Conservation (phyloP, 2,329 filamentous ascomycete genomes). For the Claviceps cyperi region DNA sequence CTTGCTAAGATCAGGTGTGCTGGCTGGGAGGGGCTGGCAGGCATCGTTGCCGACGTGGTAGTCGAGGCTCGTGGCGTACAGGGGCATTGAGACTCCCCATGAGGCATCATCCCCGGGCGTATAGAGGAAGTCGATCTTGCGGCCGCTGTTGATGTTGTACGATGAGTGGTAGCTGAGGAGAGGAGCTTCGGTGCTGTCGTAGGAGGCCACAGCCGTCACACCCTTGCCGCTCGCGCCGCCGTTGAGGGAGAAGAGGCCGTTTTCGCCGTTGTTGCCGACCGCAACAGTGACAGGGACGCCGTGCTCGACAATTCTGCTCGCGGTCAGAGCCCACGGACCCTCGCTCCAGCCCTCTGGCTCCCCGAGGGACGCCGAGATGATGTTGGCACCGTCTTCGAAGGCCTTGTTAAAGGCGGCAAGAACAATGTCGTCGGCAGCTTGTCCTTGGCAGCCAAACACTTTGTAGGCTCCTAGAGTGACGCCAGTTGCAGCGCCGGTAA, state of each 20-base stretch:
- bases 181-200: slow-evolving; percentile 25
- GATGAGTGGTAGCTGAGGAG: slow-evolving; percentile 21
- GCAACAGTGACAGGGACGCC: slow-evolving; percentile 27
- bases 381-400: slow-evolving; percentile 23
- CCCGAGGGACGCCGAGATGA: slow-evolving; percentile 12
- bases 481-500: slow-evolving; percentile 25
- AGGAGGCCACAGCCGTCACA: slow-evolving; percentile 29
- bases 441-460: slow-evolving; percentile 20
- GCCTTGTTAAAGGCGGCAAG: slow-evolving; percentile 25
- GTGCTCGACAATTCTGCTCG: slow-evolving; percentile 26
- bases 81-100: slow-evolving; percentile 6
- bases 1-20: slow-evolving; percentile 35
- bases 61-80: slow-evolving; percentile 21
- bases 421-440: slow-evolving; percentile 21
- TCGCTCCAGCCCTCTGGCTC: slow-evolving; percentile 13
- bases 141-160: slow-evolving; percentile 17
- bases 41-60: slow-evolving; percentile 18
- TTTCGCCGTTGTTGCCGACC: slow-evolving; percentile 28
- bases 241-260: slow-evolving; percentile 25
- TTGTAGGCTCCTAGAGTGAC: slow-evolving; percentile 25
- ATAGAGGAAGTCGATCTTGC: background rate
- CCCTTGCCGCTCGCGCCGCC: slow-evolving; percentile 25
- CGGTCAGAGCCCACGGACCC: slow-evolving; percentile 20
- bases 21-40: slow-evolving; percentile 23
- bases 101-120: background rate